Base-by-base conservation (phyloP, 805 yeast species). In the Debaryomyces tyrocola region DNA sequence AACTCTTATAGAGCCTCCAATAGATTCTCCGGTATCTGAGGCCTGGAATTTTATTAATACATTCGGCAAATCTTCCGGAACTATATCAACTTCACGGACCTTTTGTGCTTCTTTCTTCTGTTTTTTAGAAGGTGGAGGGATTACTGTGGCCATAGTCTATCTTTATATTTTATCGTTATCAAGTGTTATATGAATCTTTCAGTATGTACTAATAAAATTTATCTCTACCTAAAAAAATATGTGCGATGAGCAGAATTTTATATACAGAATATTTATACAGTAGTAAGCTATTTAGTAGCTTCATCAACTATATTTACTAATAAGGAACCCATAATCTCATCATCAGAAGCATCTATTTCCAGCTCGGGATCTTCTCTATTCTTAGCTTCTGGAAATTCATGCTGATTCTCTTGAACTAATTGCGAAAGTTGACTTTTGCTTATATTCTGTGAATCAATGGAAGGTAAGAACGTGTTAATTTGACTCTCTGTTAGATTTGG, bases 81-180 rank as follows among this genome's bases (percentile, higher is more conserved):
- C 70, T 9, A 87, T 64, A 43, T 81, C 84, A 21, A 87, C 85
- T 43, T 87, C 92, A 46, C 85, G 82, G 7, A 88, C 87, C 62
- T 80, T 75, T 63, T 90, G 97, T 4, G 95, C 96, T 51, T 78
- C 87, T 62, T 83, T 82, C 66, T 79, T 87, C 63, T 89, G 96
- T 61, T 83, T 88, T 66, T 94, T 92, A 1, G 96, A 85, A 17
- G 88, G 96, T 35, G 97, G 98, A 20, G 99, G 99, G 40, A 94
- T 66, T 37, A 89, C 74, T 0, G 98, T 94, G 43, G 98, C 94
- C 98, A 92, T 91, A 20, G 15, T 33, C 29, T 28, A 28, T 12
- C 14, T 34, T 33, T 27, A 31, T 31, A 9, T 31, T 12, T 14
- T 28, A 28, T 28, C 12, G 8, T 31, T 9, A 6, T n/a, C 34